phyloP scores from a whole-genome alignment of 2,329 filamentous ascomycete genomes.

The Daldinia sp. region DNA sequence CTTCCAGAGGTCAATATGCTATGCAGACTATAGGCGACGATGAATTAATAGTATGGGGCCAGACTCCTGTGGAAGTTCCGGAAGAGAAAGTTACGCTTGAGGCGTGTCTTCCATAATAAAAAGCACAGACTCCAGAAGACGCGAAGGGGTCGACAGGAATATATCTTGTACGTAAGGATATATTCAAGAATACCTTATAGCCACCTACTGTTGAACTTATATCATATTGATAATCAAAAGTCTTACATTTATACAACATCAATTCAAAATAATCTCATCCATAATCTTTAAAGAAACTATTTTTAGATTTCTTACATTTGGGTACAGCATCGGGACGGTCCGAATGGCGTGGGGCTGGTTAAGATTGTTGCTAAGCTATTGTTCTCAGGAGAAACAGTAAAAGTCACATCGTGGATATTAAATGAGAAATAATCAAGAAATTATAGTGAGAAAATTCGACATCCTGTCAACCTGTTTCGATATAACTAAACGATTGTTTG shows the following conservation, averaged over 20 bases:
- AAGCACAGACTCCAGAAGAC: no score
- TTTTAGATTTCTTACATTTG: neutral
- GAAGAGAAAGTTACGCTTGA: conserved; percentile 27
- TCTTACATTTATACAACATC: no score
- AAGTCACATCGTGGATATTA: no score
- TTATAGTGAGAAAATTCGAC: no score
- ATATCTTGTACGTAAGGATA: neutral
- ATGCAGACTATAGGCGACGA: neutral
- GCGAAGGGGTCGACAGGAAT: no score
- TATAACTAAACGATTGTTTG: no score
- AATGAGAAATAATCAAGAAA: no score
- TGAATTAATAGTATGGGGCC: conserved; percentile 15
- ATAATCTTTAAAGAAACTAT: neutral
- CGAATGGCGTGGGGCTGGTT: neutral
- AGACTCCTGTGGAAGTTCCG: conserved; percentile 4
- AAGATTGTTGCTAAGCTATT: neutral
- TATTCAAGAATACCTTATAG: no score
- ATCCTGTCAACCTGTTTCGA: no score
- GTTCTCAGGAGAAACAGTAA: neutral
- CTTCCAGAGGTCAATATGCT: conserved; percentile 16
- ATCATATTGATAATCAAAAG: no score
- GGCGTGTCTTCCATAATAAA: conserved; percentile 3
- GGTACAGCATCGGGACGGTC: neutral
- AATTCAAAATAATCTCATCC: neutral
- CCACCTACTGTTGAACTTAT: no score